These are phyloP conservation scores for Poronia punctata DNA, from an alignment of 495 filamentous ascomycete species.

Conservation along the genomic window DNA sequence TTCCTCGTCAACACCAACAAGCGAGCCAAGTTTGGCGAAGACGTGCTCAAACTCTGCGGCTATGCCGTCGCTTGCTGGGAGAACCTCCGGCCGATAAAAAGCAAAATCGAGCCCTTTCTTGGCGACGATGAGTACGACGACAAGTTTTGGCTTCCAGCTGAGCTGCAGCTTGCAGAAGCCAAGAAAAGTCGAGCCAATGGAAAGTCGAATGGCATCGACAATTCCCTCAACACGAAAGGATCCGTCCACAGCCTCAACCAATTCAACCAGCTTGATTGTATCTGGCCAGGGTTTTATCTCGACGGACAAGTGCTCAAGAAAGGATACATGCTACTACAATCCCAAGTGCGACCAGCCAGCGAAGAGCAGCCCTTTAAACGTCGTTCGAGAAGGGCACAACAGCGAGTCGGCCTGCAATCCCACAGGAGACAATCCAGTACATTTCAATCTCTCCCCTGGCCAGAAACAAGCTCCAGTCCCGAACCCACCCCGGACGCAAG, in stretches of 20 bases:
- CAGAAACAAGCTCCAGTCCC: no score
- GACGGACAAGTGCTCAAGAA: slow-evolving; percentile 5
- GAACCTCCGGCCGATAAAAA: not conserved
- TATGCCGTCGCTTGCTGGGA: slow-evolving; percentile 2
- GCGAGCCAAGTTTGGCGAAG: not conserved
- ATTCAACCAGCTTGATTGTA: not conserved
- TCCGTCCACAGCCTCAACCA: slow-evolving; percentile 1
- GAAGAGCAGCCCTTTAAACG: slow-evolving; percentile 5
- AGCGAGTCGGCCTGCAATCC: no score
- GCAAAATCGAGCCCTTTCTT: slow-evolving; percentile 8
- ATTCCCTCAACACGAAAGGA: not conserved
- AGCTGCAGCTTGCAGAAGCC: not conserved
- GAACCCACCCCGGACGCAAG: no score
- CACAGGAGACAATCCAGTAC: no score
- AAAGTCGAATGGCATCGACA: slow-evolving; percentile 2
- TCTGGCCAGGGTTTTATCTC: slow-evolving; percentile 8
- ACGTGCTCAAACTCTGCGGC: not conserved
- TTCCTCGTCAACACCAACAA: not conserved
- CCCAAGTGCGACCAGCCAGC: not conserved
- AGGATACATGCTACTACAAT: slow-evolving; percentile 8
- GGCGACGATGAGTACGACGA: not conserved
- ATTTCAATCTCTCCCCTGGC: no score
- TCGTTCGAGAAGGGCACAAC: no score
- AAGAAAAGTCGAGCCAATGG: slow-evolving; percentile 1
- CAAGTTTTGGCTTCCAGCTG: slow-evolving; percentile 8